These are phyloP conservation scores for Anthracocystis panici-leucophaei DNA, from an alignment of 1,284 basidiomycete species.

Conservation along the genomic window DNA sequence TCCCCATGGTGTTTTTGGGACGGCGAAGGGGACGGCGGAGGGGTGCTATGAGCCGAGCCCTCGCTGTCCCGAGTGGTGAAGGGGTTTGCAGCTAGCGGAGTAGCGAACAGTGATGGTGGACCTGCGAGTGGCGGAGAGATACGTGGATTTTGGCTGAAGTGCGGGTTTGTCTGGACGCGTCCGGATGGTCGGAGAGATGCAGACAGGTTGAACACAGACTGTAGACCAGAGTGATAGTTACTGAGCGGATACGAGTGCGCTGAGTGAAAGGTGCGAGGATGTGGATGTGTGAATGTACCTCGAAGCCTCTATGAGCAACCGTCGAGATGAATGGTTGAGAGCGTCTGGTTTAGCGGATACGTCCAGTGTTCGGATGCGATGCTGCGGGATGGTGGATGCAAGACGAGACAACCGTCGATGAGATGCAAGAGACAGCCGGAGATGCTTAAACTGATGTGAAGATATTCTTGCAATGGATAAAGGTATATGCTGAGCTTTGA, in stretches of 20 bases:
- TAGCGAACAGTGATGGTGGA: not conserved
- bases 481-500: conserved; percentile 1
- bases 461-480: not conserved
- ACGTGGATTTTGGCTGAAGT: not conserved
- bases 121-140: not conserved
- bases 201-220: not conserved
- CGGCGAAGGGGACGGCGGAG: conserved; percentile 9
- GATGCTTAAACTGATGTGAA: not conserved
- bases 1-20: conserved; percentile 38
- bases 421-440: not conserved
- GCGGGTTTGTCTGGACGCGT: not conserved
- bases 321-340: not conserved
- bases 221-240: no score
- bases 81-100: not conserved
- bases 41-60: conserved; percentile 5
- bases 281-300: no score
- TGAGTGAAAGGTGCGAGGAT: no score
- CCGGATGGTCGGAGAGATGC: not conserved
- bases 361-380: conserved; percentile 1
- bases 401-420: not conserved
- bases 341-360: not conserved
- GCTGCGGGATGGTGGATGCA: conserved; percentile 6
- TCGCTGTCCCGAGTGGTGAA: conserved; percentile 12
- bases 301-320: not conserved
- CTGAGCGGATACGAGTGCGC: not conserved